Base-by-base conservation (phyloP, 768 basidiomycete genomes). In the Tylopilus balloui region DNA sequence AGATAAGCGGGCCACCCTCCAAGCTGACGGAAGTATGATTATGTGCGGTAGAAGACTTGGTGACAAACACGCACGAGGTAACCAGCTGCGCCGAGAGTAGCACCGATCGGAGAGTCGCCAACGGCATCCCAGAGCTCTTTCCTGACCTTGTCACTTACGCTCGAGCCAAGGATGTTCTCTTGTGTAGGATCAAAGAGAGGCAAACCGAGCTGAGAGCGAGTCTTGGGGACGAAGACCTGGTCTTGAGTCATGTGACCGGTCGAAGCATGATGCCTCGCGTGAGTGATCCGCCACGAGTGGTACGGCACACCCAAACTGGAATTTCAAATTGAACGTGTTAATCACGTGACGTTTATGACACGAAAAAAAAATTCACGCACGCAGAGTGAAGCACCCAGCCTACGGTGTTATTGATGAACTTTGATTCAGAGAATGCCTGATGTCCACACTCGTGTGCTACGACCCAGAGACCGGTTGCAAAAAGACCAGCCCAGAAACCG, bases 361-460 rank as follows among this genome's bases (percentile, higher is more conserved):
- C 13, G 21, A 39, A 45, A 57, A 54, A 45, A 49, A 51, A n/a
- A n/a, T n/a, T 38, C 31, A 64, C 86, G 54, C 64, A 91, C 90
- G 78, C 80, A 38, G 92, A 95, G 69, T 97, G 95, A 27, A 97
- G 76, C 52, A 95, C 63, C 86, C 88, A 95, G 11, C 95, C 95
- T 48, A 93, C 88, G 38, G 81, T 70, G 76, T 97, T 90, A 76
- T 98, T 98, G 70, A 96, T 77, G 25, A 74, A 66, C 74, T 94
- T 95, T 45, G 85, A 93, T 56, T 92, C 84, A 1, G 93, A 97
- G 76, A 92, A 99, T 0, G 90, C 88, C 68, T 95, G 92, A 68
- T 99, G 95, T 25, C 95, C 95, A 59, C 91, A 93, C 70, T 97
- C 93, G 64, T 95, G 92, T 39, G 86, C 93, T 51, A 95, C 74